These are phyloP conservation scores for Plantago coronopus DNA, from an alignment of 305 asterid species.

Conservation along the genomic window DNA sequence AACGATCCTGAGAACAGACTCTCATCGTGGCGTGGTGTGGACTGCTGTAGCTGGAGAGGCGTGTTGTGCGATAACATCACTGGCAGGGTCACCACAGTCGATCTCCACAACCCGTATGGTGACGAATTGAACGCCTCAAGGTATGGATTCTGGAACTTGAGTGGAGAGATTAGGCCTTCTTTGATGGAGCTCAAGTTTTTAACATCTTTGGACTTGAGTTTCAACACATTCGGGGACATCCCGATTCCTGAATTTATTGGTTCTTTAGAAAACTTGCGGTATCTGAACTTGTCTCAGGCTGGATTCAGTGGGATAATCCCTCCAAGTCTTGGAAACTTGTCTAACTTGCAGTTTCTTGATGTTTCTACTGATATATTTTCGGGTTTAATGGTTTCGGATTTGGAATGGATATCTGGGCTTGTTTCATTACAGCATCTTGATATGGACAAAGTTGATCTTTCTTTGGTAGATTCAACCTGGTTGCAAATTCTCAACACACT, in stretches of 20 bases:
- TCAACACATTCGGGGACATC: constrained; percentile 37
- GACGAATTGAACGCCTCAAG: constrained; percentile 10
- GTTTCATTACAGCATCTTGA: constrained; percentile 39
- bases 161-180: constrained; percentile 52
- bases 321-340: constrained; percentile 42
- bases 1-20: constrained; percentile 40
- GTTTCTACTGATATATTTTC: constrained; percentile 35
- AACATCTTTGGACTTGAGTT: constrained; percentile 44
- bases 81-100: constrained; percentile 31
- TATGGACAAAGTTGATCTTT: constrained; percentile 45
- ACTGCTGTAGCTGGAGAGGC: constrained; percentile 49
- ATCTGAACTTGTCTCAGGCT: constrained; percentile 44
- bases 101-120: constrained; percentile 32
- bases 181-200: constrained; percentile 36
- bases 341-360: constrained; percentile 44
- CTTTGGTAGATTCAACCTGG: constrained; percentile 34
- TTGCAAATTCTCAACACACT: constrained; percentile 35
- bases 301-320: constrained; percentile 43
- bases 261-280: constrained; percentile 35
- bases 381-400: constrained; percentile 23
- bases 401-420: constrained; percentile 40
- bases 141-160: constrained; percentile 45
- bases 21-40: constrained; percentile 41
- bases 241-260: constrained; percentile 40
- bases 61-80: constrained; percentile 30